Base-by-base conservation (phyloP, 805 yeast genomes). In the Hanseniaspora valbyensis region DNA sequence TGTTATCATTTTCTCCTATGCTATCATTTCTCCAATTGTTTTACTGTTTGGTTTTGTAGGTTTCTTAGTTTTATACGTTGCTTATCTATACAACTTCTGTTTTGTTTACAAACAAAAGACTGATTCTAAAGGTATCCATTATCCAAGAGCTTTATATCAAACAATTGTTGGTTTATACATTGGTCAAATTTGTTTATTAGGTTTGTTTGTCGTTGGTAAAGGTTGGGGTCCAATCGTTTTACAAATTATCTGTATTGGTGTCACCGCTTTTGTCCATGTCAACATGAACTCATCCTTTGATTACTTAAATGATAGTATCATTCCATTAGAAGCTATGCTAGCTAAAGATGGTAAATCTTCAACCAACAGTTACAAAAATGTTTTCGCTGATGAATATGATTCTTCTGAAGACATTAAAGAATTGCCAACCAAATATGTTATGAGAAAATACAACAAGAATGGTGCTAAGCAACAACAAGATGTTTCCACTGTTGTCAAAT, bases 171-270 rank as follows among this genome's bases (percentile, higher is more conserved):
- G 98, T 52, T 65, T 92, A 40, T 90, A 90, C 64, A 64, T 90
- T 41, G 95, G 95, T 36, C 89, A 90, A 66, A 67, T 88, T 21
- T 86, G 95, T 70, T 59, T 92, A 55, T 63, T 92, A 49, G 96
- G 96, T 50, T 66, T 92, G 51, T 89, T 87, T 62, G 84, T 78
- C 16, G 94, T 90, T 51, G 88, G 94, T 54, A 86, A 86, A 71
- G 83, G 94, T 38, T 90, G 96, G 96, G 97, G 96, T 41, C 95
- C 96, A 33, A 73, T 88, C 55, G 84, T 81, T 2, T 66, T 90
- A 49, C 85, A 83, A 63, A 80, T 78, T 1, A 71, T 89, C 46
- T 70, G 82, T 38, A 59, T 86, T 13, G 75, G 73, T 8, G 65
- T 73, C 56, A 86, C 96, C 0, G 74, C 75, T 3, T 81, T 85